phyloP scores from a whole-genome alignment of 345 rosid species.

The Arabis hirsuta region DNA sequence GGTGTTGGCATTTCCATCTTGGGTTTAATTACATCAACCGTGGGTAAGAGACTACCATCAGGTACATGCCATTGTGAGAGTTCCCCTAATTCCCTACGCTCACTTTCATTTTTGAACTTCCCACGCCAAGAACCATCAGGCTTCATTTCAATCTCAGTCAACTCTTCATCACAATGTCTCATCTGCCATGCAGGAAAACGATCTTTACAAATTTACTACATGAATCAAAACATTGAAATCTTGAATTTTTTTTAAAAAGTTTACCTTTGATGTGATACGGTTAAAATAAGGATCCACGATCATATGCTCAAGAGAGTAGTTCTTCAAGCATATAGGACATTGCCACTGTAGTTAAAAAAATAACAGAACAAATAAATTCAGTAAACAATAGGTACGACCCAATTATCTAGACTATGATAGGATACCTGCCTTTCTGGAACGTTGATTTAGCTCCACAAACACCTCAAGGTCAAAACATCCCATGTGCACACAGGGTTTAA shows the following conservation, averaged over 20 bases:
- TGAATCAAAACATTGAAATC: neutral
- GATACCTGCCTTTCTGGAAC: constrained; percentile 89
- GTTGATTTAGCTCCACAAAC: constrained; percentile 93
- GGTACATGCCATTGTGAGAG: constrained; percentile 82
- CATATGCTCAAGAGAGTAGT: constrained; percentile 79
- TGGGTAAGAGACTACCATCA: constrained; percentile 58
- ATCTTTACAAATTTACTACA: neutral
- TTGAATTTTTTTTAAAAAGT: constrained; percentile 1
- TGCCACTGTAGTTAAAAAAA: constrained; percentile 76
- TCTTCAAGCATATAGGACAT: constrained; percentile 90
- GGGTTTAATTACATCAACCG: constrained; percentile 47
- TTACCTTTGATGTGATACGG: constrained; percentile 83
- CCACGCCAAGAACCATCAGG: constrained; percentile 99
- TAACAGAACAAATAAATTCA: constrained; percentile 29
- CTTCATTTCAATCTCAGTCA: constrained; percentile 81
- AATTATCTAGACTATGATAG: constrained; percentile 7
- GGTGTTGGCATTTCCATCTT: constrained; percentile 55
- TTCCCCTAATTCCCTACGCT: constrained; percentile 75
- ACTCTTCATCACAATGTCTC: constrained; percentile 78
- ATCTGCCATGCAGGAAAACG: constrained; percentile 52
- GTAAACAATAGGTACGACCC: constrained; percentile 17
- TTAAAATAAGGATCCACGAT: constrained; percentile 91
- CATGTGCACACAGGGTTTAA: constrained; percentile 91
- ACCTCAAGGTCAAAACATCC: constrained; percentile 97
- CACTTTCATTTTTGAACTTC: constrained; percentile 72